A percentile compares a stretch with the other conserved stretches of the same genome.
Evolutionary conservation across 2,329 filamentous ascomycete species (phyloP).

Genomic region (Beauveria caledonica): DNA sequence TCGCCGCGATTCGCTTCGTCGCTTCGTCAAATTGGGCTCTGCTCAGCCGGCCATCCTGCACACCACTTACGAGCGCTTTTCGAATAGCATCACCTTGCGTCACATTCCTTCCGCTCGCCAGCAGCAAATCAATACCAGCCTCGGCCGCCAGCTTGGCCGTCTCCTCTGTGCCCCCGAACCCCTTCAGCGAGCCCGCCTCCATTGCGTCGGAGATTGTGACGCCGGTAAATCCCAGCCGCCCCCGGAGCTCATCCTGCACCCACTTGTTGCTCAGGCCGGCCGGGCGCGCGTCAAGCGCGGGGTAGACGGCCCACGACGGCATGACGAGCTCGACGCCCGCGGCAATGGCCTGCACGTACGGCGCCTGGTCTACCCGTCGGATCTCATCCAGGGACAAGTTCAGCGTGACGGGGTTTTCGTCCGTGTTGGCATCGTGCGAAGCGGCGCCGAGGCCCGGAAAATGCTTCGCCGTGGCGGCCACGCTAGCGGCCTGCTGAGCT

Average conservation of each 20-base stretch:
- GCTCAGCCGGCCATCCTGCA: constrained; percentile 10
- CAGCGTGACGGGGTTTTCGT: constrained; percentile 14
- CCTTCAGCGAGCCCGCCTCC: constrained; percentile 13
- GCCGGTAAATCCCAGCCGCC: constrained; percentile 13
- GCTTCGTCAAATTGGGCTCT: constrained; percentile 14
- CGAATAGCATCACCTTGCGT: constrained; percentile 14
- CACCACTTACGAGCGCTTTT: constrained; percentile 12
- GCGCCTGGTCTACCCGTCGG: constrained; percentile 11
- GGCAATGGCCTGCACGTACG: constrained; percentile 15
- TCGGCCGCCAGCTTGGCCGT: constrained; percentile 10
- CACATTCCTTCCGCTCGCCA: constrained; percentile 15
- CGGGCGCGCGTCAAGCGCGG: constrained; percentile 14
- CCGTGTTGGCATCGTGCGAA: constrained; percentile 14
- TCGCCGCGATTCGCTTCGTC: constrained; percentile 13
- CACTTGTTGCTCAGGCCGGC: constrained; percentile 16
- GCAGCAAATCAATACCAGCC: constrained; percentile 16
- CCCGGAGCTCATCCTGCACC: constrained; percentile 15
- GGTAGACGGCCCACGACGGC: constrained; percentile 17
- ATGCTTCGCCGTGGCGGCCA: constrained; percentile 14
- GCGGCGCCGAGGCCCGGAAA: constrained; percentile 17
- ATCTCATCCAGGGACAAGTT: constrained; percentile 11
- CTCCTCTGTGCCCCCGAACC: constrained; percentile 10
- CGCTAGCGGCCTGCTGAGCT: constrained; percentile 13
- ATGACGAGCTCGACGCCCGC: constrained; percentile 16
- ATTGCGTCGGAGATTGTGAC: constrained; percentile 17